Conservation (phyloP, 352 stramenopile genomes). For the Phytophthora megakarya region DNA sequence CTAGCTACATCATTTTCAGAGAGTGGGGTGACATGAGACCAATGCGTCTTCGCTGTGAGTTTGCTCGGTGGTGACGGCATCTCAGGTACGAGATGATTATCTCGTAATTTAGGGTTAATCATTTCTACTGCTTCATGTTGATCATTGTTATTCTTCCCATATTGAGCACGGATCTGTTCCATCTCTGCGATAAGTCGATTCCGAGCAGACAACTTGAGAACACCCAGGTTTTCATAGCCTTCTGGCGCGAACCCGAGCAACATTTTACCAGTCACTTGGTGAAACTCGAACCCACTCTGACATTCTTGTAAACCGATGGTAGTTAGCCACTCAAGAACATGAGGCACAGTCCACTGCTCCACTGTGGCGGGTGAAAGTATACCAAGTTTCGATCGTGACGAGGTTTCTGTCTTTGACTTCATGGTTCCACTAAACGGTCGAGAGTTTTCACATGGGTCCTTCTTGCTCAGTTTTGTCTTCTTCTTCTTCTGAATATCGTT, state of each 20-base stretch:
- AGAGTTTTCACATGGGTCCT: not conserved
- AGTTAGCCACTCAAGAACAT: slow-evolving; percentile 73
- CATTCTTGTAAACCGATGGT: slow-evolving; percentile 67
- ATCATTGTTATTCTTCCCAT: not conserved
- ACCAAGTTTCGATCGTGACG: slow-evolving; percentile 1
- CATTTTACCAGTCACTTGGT: slow-evolving; percentile 65
- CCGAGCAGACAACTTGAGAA: slow-evolving; percentile 58
- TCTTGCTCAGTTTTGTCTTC: slow-evolving; percentile 26
- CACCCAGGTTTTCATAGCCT: slow-evolving; percentile 55
- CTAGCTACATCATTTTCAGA: slow-evolving; percentile 34
- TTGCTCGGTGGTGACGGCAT: slow-evolving; percentile 34
- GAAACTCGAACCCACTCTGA: slow-evolving; percentile 74
- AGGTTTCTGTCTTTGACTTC: slow-evolving; percentile 23
- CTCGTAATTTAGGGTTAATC: slow-evolving; percentile 63
- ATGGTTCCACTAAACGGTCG: slow-evolving; percentile 9
- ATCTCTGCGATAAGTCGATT: slow-evolving; percentile 65
- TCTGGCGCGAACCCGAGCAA: slow-evolving; percentile 53
- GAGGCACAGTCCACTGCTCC: slow-evolving; percentile 50
- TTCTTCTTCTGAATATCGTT: slow-evolving; percentile 60
- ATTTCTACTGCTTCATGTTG: slow-evolving; percentile 38
- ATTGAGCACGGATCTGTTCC: slow-evolving; percentile 48
- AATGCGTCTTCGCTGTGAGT: slow-evolving; percentile 45
- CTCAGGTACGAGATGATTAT: slow-evolving; percentile 36
- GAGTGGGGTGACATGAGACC: slow-evolving; percentile 73
- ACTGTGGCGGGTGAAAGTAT: slow-evolving; percentile 49